Evolutionary conservation across 2,329 filamentous ascomycete species (phyloP).

Genomic region (Aureobasidium sp.): DNA sequence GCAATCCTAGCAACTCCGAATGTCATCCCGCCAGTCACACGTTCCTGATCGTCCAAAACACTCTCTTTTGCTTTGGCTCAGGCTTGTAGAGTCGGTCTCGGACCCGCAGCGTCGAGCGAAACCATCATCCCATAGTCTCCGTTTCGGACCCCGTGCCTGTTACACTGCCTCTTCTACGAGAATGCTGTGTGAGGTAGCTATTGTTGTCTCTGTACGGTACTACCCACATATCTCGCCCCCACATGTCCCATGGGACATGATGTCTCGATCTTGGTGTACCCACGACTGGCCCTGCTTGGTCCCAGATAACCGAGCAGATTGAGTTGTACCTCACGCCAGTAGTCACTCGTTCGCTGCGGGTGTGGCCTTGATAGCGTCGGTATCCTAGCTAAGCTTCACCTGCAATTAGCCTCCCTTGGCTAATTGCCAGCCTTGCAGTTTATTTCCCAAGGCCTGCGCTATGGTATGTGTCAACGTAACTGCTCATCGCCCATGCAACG

Average conservation of each 20-base stretch:
- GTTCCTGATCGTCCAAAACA: neutral
- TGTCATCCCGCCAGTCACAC: constrained; percentile 1
- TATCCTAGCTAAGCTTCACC: constrained; percentile 6
- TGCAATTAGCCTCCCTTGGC: neutral
- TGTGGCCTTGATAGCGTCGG: neutral
- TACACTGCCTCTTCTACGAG: constrained; percentile 7
- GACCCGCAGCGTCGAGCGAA: neutral
- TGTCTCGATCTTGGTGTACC: constrained; percentile 4
- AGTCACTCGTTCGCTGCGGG: neutral
- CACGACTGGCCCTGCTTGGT: neutral
- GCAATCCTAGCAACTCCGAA: constrained; percentile 9
- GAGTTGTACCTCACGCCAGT: constrained; percentile 6
- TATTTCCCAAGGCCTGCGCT: neutral
- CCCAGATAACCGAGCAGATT: constrained; percentile 9
- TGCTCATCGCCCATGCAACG: neutral
- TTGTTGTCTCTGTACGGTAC: constrained; percentile 3
- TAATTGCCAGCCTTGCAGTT: neutral
- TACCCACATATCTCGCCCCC: constrained; percentile 6
- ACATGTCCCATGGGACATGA: neutral
- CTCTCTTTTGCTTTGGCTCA: neutral
- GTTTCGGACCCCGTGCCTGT: neutral
- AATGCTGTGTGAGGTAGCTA: neutral
- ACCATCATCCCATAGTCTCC: neutral
- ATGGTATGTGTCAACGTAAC: constrained; percentile 7
- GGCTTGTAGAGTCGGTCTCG: neutral